Evolutionary conservation across 2,329 filamentous ascomycete genomes (phyloP).

Genomic region (Neoascochyta sp.): DNA sequence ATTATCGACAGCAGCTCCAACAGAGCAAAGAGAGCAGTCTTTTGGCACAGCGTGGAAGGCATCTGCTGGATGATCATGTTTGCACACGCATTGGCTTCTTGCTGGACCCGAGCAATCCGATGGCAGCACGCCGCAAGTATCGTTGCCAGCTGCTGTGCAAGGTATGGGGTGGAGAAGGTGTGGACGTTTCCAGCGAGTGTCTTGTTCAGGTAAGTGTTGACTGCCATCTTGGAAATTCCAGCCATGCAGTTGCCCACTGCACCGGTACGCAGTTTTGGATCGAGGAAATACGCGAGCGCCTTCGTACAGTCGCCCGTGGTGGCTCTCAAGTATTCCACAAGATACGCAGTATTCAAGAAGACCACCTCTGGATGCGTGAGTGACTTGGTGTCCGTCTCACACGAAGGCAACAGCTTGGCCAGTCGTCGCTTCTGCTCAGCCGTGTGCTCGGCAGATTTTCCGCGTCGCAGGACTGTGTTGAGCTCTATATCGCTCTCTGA

Average conservation of each 20-base stretch:
- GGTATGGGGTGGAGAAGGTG: constrained; percentile 83
- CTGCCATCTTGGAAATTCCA: constrained; percentile 62
- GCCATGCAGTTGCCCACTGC: constrained; percentile 61
- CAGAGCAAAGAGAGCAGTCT: constrained; percentile 84
- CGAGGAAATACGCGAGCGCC: constrained; percentile 87
- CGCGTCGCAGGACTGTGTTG: constrained; percentile 86
- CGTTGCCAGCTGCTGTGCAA: constrained; percentile 79
- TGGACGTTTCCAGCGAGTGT: constrained; percentile 68
- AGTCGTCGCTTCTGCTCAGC: constrained; percentile 77
- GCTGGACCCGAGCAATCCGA: constrained; percentile 85
- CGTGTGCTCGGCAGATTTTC: constrained; percentile 75
- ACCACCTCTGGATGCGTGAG: constrained; percentile 88
- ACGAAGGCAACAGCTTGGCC: constrained; percentile 67
- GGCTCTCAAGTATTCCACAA: constrained; percentile 85
- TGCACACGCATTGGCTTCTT: constrained; percentile 77
- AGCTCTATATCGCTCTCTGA: constrained; percentile 95
- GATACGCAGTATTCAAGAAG: constrained; percentile 84
- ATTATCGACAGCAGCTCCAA: constrained; percentile 88
- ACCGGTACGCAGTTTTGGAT: constrained; percentile 70
- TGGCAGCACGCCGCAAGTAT: constrained; percentile 91
- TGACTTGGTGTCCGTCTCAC: constrained; percentile 72
- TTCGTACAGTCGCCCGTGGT: constrained; percentile 86
- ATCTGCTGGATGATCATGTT: constrained; percentile 81
- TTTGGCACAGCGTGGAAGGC: constrained; percentile 86
- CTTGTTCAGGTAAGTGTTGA: constrained; percentile 75